These are phyloP conservation scores for Alternaria incomplexa DNA, from an alignment of 2,329 filamentous ascomycete species.

Conservation along the genomic window DNA sequence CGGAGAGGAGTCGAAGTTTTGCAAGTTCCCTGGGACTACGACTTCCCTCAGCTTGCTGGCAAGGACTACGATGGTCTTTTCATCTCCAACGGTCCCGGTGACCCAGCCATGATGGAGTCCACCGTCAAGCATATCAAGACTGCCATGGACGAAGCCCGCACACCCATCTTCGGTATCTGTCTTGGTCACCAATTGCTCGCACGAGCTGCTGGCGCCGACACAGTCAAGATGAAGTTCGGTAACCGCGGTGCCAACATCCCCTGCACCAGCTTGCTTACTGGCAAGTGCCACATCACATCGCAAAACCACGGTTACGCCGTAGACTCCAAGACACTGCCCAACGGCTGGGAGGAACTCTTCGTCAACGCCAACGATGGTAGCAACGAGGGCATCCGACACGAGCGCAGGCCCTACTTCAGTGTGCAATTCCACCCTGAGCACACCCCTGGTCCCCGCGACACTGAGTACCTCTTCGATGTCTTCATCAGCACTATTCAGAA, in stretches of 20 bases:
- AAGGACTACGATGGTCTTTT: slow-evolving; percentile 96
- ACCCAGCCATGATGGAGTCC: slow-evolving; percentile 81
- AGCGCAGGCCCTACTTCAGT: slow-evolving; percentile 88
- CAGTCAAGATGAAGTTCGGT: slow-evolving; percentile 98
- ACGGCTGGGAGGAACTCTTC: slow-evolving; percentile 91
- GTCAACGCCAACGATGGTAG: slow-evolving; percentile 98
- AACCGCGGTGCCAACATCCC: slow-evolving; percentile 99
- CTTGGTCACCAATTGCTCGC: slow-evolving; percentile 93
- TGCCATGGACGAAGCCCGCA: slow-evolving; percentile 78
- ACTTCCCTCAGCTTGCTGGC: slow-evolving; percentile 77
- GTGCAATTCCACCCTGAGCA: slow-evolving; percentile 99
- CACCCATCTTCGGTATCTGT: slow-evolving; percentile 95
- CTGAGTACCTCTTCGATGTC: slow-evolving; percentile 95
- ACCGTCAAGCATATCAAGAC: slow-evolving; percentile 81
- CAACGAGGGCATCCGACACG: slow-evolving; percentile 96
- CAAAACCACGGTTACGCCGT: slow-evolving; percentile 98
- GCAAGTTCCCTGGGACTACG: slow-evolving; percentile 95
- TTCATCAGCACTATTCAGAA: slow-evolving; percentile 86
- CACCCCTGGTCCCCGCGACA: slow-evolving; percentile 92
- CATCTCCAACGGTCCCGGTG: slow-evolving; percentile 96
- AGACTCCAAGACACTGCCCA: slow-evolving; percentile 74
- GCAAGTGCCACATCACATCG: slow-evolving; percentile 97
- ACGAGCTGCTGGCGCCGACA: slow-evolving; percentile 82
- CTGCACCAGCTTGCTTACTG: slow-evolving; percentile 92
- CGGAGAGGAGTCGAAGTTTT: slow-evolving; percentile 90